A percentile compares a stretch with the other conserved stretches of the same genome.
Evolutionary conservation across 768 basidiomycete genomes (phyloP).

Genomic region (Tylopilus subfusipes): DNA sequence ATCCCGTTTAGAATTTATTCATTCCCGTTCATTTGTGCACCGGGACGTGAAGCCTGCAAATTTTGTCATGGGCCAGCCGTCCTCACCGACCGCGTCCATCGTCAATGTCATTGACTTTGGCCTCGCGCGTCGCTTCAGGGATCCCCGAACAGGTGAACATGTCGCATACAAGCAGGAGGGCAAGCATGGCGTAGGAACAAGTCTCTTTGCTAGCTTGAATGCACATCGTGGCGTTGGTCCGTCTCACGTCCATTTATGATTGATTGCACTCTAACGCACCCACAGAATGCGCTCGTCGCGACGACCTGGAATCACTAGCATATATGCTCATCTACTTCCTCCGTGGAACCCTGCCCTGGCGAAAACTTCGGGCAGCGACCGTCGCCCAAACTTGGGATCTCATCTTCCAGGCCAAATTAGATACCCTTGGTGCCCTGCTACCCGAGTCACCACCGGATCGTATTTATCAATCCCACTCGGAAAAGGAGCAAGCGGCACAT

Average conservation of each 20-base stretch:
- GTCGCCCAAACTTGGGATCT: slow-evolving; percentile 72
- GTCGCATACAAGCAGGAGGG: slow-evolving; percentile 69
- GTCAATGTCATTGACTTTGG: slow-evolving; percentile 95
- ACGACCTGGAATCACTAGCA: slow-evolving; percentile 75
- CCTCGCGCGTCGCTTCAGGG: slow-evolving; percentile 75
- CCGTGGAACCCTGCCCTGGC: slow-evolving; percentile 75
- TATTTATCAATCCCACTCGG: slow-evolving; percentile 3
- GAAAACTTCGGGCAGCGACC: slow-evolving; percentile 64
- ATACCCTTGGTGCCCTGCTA: slow-evolving; percentile 39
- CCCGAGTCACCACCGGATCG: slow-evolving; percentile 15
- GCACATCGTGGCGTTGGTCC: slow-evolving; percentile 73
- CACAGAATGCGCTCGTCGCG: slow-evolving; percentile 69
- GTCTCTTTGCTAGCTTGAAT: slow-evolving; percentile 70
- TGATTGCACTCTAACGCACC: not conserved
- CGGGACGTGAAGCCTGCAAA: slow-evolving; percentile 99
- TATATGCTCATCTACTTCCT: slow-evolving; percentile 85
- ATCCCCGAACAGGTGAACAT: slow-evolving; percentile 59
- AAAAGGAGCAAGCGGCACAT: not conserved
- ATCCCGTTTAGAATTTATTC: slow-evolving; percentile 94
- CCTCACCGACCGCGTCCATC: slow-evolving; percentile 58
- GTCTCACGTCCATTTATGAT: slow-evolving; percentile 20
- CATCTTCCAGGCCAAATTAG: slow-evolving; percentile 70
- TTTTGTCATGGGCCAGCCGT: slow-evolving; percentile 82
- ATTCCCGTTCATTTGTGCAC: slow-evolving; percentile 91
- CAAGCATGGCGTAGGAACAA: slow-evolving; percentile 78